A percentile compares a stretch with the other conserved stretches of the same genome.
These are phyloP conservation scores for Raffaelea ambrosiae DNA, from an alignment of 2,329 filamentous ascomycete species.

Conservation along the genomic window DNA sequence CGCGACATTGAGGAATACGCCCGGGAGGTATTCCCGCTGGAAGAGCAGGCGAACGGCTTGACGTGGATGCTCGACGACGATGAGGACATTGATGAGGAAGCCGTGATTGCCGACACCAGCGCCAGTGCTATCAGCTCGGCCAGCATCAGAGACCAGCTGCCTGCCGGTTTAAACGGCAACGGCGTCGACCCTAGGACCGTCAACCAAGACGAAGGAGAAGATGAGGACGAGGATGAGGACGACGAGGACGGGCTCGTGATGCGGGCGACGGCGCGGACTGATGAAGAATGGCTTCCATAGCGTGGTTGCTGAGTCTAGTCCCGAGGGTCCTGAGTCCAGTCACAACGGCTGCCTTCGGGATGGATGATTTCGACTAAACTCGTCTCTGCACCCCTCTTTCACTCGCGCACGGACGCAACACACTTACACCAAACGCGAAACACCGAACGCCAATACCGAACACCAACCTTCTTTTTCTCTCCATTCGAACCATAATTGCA, in stretches of 20 bases:
- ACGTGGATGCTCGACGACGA: constrained; percentile 72
- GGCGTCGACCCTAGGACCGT: background rate
- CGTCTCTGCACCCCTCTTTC: too few species aligned
- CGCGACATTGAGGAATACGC: constrained; percentile 91
- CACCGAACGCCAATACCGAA: too few species aligned
- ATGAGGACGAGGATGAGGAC: constrained; percentile 40
- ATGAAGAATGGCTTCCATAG: constrained; percentile 52
- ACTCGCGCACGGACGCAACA: too few species aligned
- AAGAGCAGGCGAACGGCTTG: constrained; percentile 88
- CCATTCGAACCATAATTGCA: too few species aligned
- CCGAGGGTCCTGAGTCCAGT: too few species aligned
- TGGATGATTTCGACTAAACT: too few species aligned
- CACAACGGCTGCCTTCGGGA: too few species aligned
- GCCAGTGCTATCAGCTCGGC: background rate
- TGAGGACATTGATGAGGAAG: constrained; percentile 32
- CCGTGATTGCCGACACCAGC: constrained; percentile 7
- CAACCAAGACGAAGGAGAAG: constrained; percentile 24
- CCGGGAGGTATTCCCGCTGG: constrained; percentile 83
- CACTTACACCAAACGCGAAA: too few species aligned
- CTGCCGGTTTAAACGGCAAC: constrained; percentile 22
- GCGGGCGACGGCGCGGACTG: constrained; percentile 46
- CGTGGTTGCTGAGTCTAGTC: background rate
- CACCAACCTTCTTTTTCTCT: too few species aligned
- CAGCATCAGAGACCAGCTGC: background rate
- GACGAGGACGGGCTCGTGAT: constrained; percentile 50